Percentiles rank a stretch among this genome's conserved stretches.
phyloP scores from a whole-genome alignment of 1,284 basidiomycete genomes.

The Xanthoconium separans region DNA sequence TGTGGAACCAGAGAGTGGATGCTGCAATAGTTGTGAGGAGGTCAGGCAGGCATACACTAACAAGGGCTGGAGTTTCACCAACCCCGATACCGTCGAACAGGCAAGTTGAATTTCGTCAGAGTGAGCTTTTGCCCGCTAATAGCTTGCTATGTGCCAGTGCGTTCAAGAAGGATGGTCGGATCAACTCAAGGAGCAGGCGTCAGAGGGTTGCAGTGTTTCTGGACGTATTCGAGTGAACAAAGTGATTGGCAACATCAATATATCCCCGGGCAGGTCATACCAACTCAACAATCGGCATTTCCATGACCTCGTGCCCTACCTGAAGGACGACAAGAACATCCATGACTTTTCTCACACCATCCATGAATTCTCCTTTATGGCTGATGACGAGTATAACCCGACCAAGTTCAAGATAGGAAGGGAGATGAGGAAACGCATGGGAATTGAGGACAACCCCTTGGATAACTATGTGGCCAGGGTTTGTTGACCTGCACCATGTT shows the following conservation, averaged over 20 bases:
- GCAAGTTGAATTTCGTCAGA: conserved; percentile 43
- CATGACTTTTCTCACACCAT: conserved; percentile 95
- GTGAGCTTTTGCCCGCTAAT: conserved; percentile 1
- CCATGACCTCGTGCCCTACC: conserved; percentile 95
- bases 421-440: conserved; percentile 75
- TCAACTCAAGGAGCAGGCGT: conserved; percentile 87
- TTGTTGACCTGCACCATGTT: conserved; percentile 19
- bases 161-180: conserved; percentile 94
- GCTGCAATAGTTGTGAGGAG: conserved; percentile 97
- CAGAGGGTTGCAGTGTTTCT: conserved; percentile 92
- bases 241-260: conserved; percentile 89
- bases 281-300: conserved; percentile 82
- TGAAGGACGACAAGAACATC: conserved; percentile 81
- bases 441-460: conserved; percentile 78
- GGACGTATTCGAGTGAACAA: conserved; percentile 96
- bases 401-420: conserved; percentile 60
- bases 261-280: conserved; percentile 92
- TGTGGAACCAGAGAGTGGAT: conserved; percentile 74
- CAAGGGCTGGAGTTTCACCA: conserved; percentile 92
- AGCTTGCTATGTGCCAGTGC: conserved; percentile 56
- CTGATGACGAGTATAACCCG: conserved; percentile 76
- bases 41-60: conserved; percentile 90
- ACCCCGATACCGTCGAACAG: conserved; percentile 92
- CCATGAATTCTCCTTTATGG: conserved; percentile 80
- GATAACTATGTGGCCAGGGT: conserved; percentile 70